Percentiles rank a stretch among this genome's conserved stretches.
Conservation (phyloP, 164 flowering plant species). For the Magnolia sinica region DNA sequence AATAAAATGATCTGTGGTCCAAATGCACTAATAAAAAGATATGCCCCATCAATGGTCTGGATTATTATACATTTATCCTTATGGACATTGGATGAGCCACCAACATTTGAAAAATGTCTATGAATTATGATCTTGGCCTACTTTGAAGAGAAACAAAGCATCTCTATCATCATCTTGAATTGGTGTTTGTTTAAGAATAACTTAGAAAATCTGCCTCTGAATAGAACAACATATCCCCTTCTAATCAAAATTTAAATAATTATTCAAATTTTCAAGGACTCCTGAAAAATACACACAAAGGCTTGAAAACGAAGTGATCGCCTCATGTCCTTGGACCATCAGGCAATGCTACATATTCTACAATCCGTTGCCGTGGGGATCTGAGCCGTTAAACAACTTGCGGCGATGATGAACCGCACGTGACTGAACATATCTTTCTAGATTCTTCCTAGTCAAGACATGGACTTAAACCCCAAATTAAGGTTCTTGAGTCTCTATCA, state of each 20-base stretch:
- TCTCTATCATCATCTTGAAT: neutral
- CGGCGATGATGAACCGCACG: neutral
- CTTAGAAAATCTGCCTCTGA: neutral
- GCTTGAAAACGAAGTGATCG: neutral
- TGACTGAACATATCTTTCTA: neutral
- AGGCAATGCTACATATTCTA: neutral
- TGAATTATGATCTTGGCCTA: neutral
- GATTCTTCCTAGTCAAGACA: neutral
- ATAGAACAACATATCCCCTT: neutral
- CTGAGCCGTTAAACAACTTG: neutral
- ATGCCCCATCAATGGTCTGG: too few relatives aligned
- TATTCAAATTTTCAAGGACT: too few relatives aligned
- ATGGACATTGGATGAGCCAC: neutral
- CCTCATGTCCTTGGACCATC: neutral
- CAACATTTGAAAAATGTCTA: neutral
- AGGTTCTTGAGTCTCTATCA: neutral
- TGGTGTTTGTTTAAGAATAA: neutral
- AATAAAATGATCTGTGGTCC: neutral
- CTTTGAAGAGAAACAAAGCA: neutral
- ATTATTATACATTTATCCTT: too few relatives aligned
- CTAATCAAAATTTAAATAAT: too few relatives aligned
- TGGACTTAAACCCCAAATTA: neutral
- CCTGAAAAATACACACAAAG: too few relatives aligned
- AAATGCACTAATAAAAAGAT: neutral
- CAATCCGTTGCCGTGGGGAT: neutral